Evolutionary conservation across 2,329 filamentous ascomycete species (phyloP), one percentile per base, ranked within the genome.

Genomic region (Fusarium phyllophilum): DNA sequence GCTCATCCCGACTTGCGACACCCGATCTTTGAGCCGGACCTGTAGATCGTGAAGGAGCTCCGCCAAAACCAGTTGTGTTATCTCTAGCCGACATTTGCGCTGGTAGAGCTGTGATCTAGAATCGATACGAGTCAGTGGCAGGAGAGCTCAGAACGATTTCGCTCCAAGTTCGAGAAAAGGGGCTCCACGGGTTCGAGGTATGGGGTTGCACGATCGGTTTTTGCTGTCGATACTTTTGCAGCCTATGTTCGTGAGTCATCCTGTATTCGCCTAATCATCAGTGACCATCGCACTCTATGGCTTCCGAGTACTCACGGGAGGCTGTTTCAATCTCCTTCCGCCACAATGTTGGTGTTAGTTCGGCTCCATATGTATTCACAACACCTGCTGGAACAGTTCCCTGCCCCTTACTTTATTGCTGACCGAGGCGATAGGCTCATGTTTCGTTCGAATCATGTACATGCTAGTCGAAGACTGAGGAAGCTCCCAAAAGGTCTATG

Each of bases 221-320:
- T 51, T 51, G 12, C 12, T 34, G 17, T 34, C 17, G n/a, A 51
- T 15, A 20, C 31, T 24, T 34, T 51, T 24, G n/a, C 6, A 20
- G 48, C 1, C 3, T 34, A 24, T 12, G 11, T 20, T 51, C 3
- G 17, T 8, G 22, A 24, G 12, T 3, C 22, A 11, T 34, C 12
- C n/a, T 24, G 9, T 2, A 24, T 34, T 20, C 6, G 8, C 11
- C 17, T 8, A 3, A 1, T 11, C 1, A 24, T 24, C 11, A 20
- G 31, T 34, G 5, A 0, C 8, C 2, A 36, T 8, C 5, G 1
- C 4, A 31, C 1, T 6, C 1, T 1, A 24, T 26, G 8, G 9
- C 5, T 1, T 36, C 24, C 5, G 13, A 5, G 2, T 24, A 34
- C 31, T 36, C 48, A 36, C 12, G 26, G 12, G 9, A 34, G 8